Conservation (phyloP, 2,329 filamentous ascomycete genomes). For the Colletotrichum godetiae region DNA sequence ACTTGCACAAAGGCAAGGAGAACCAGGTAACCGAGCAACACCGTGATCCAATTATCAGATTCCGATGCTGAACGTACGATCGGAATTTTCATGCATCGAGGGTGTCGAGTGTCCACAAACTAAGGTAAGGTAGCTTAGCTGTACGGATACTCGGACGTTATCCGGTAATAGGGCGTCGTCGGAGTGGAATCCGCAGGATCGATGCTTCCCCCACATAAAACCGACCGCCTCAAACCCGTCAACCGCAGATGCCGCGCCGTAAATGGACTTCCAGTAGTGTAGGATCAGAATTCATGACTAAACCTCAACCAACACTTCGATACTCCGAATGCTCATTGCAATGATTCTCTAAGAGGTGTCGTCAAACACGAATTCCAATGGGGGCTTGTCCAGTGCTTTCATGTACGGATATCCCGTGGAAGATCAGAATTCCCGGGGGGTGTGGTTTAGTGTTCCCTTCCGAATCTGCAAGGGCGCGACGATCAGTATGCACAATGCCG, state of each 20-base stretch:
- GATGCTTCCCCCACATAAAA: not conserved
- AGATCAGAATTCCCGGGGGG: not conserved
- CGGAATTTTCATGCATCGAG: not conserved
- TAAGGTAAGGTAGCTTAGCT: not conserved
- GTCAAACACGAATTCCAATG: not conserved
- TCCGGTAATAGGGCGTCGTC: not conserved
- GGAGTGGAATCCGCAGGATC: not conserved
- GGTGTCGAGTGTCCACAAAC: not conserved
- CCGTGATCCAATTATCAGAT: not conserved
- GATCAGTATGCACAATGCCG: not conserved
- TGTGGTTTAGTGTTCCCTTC: not conserved
- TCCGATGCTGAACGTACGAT: not conserved
- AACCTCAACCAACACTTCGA: not conserved
- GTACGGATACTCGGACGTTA: not conserved
- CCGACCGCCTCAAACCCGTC: not conserved
- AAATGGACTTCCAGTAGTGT: not conserved
- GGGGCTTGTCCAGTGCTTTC: no score
- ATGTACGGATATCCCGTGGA: no score
- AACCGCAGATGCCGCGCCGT: not conserved
- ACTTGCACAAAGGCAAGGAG: not conserved
- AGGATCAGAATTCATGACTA: not conserved
- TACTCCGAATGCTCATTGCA: not conserved
- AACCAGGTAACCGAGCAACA: not conserved
- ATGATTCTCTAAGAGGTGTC: not conserved
- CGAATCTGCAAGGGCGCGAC: not conserved